Conservation (phyloP, 2,329 filamentous ascomycete genomes). For the Fusarium chaquense region DNA sequence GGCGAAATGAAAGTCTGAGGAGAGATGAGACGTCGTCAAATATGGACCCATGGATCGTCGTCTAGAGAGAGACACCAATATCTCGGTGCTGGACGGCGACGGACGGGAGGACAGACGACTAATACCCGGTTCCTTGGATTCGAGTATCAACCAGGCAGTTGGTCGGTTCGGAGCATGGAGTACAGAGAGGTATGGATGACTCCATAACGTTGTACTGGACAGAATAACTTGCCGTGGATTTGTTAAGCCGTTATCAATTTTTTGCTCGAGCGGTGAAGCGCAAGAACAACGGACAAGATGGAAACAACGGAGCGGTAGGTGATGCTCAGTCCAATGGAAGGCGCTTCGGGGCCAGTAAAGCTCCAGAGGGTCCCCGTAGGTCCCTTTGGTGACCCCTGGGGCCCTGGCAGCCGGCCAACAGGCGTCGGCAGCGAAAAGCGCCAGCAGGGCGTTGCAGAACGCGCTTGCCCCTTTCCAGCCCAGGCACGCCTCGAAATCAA, state of each 20-base stretch:
- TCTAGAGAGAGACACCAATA: slow-evolving; percentile 31
- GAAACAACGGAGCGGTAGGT: slow-evolving; percentile 30
- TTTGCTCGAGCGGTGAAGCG: slow-evolving; percentile 40
- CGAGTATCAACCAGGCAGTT: background rate
- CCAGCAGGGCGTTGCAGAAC: slow-evolving; percentile 46
- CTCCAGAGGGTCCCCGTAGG: slow-evolving; percentile 17
- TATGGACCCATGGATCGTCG: slow-evolving; percentile 46
- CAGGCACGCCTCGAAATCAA: slow-evolving; percentile 54
- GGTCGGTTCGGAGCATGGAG: background rate
- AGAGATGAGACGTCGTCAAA: slow-evolving; percentile 44
- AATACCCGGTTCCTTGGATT: slow-evolving; percentile 3
- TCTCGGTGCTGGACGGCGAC: slow-evolving; percentile 11
- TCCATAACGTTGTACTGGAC: background rate
- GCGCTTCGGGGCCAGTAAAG: slow-evolving; percentile 9
- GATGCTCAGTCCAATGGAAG: slow-evolving; percentile 8
- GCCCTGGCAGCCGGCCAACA: slow-evolving; percentile 39
- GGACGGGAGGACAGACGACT: background rate
- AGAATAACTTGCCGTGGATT: slow-evolving; percentile 17
- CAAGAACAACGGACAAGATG: slow-evolving; percentile 26
- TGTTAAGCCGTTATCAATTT: slow-evolving; percentile 22
- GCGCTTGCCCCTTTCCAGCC: slow-evolving; percentile 52
- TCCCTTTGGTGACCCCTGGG: slow-evolving; percentile 21
- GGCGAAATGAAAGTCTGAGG: slow-evolving; percentile 27
- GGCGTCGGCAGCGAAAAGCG: slow-evolving; percentile 37
- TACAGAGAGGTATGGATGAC: background rate